Base-by-base conservation (phyloP, 352 stramenopile genomes). In the Phytophthora ramorum region DNA sequence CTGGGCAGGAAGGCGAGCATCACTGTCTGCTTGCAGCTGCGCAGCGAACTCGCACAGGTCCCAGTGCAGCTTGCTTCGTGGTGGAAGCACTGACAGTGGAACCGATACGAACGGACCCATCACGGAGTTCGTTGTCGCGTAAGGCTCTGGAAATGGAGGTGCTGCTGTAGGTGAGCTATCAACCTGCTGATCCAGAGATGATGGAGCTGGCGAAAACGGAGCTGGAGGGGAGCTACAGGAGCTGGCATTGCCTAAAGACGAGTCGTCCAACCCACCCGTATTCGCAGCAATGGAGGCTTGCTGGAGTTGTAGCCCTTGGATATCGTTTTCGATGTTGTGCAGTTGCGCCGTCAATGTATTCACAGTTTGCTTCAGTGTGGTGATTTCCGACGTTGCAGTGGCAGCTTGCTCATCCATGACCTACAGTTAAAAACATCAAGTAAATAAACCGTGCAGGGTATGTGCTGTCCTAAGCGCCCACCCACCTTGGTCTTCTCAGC, bases 1-100 rank as follows among this genome's bases (percentile, higher is more conserved):
- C 51, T 96, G 88, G 8, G 88, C 83, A 12, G 83, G 76, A 22
- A 94, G 55, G 2, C 83, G 79, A 22, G 71, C 71, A 46, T 91
- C 86, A 48, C 82, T 91, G 46, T 93, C 82, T 10, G 78, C 78
- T 58, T 96, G 88, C 9, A 96, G 59, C 43, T 92, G 85, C 2
- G 83, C 86, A 16, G 91, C 81, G 53, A 92, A 96, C 53, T 95
- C 88, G 44, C 88, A 96, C 69, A 96, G 78, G 56, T 96, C 88
- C 88, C 88, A 96, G 45, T 96, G 88, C 24, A 96, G 66, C 38
- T 94, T 96, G 56, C 80, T 94, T 49, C 87, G 70, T 41, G 87
- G 88, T 30, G 88, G 88, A n/a, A 96, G 76, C 16, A 94, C 82
- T 0, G 88, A 93, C 76, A 92, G 78, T 5, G 87, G 87, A 3